Evolutionary conservation across 345 rosid species (phyloP), one percentile per base, ranked within the genome.

Genomic region (Litchi chinensis): DNA sequence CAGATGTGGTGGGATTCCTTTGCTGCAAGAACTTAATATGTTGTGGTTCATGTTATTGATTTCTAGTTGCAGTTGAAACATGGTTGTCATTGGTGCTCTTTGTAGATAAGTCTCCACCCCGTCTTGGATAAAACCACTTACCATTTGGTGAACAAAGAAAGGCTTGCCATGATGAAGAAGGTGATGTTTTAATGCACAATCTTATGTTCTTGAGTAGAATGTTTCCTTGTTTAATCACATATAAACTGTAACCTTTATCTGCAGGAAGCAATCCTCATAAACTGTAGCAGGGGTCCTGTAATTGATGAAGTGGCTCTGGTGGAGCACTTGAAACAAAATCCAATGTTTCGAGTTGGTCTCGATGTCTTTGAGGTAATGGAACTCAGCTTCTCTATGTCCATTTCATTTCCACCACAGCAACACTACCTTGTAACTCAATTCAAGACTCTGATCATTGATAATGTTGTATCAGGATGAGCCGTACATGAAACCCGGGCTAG

Each of bases 291-390:
- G 79, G 99, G 99, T 7, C 99, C 98, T 0, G 98, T 96, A 60
- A 69, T 96, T 59, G 99, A 96, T 77, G 99, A 96, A 83, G 97
- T 77, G 77, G 99, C 98, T 64, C 91, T 96, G 0, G 98, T 96
- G 39, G 89, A 91, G 54, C 98, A 96, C 85, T 87, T 96, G 75
- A 92, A 84, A 83, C 88, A 88, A 72, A 96, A 94, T 82, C 99
- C 98, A 10, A 94, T 91, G 98, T 96, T 96, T 59, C 92, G 99
- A 41, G 98, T 92, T 52, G 98, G 99, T 80, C 99, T 96, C 28
- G 99, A 94, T 88, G 99, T 96, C 87, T 96, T 93, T 3, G 98
- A 96, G 97, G 98, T 91, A 82, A 67, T 28, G 11, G 18, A 57
- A 76, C 71, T 57, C 56, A 15, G 2, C 28, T 16, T 59, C 54